phyloP scores from a whole-genome alignment of 306 rosid genomes.

The Trifolium subterraneum region DNA sequence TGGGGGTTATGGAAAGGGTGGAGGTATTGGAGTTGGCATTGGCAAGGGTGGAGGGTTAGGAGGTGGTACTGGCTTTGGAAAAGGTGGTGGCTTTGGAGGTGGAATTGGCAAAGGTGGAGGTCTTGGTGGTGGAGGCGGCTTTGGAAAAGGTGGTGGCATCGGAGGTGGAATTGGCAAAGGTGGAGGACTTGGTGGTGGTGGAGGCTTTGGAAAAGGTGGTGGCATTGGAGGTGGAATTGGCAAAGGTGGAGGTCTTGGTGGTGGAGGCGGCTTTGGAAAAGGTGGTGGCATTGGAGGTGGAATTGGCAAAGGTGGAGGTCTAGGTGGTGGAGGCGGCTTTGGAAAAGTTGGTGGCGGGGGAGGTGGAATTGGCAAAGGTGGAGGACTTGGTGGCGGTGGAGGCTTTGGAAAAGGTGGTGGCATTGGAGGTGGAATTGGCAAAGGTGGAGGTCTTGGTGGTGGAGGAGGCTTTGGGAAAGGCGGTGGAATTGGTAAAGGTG shows the following conservation, averaged over 20 bases:
- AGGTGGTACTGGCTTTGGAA: constrained; percentile 25
- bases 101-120: no score
- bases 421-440: constrained; percentile 41
- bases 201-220: no score
- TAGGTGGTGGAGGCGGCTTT: constrained; percentile 36
- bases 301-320: neutral
- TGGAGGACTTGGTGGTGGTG: no score
- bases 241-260: constrained; percentile 42
- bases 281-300: constrained; percentile 52
- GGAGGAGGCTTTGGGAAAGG: constrained; percentile 46
- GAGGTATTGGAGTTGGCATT: constrained; percentile 47
- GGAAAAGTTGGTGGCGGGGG: constrained; percentile 39
- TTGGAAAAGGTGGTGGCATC: no score
- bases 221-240: constrained; percentile 39
- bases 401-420: constrained; percentile 40
- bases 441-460: constrained; percentile 47
- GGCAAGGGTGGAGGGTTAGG: constrained; percentile 51
- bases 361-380: constrained; percentile 19
- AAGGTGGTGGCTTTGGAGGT: no score
- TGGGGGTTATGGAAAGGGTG: constrained; percentile 13
- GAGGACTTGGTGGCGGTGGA: constrained; percentile 35
- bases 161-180: no score
- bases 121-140: no score
- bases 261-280: constrained; percentile 26
- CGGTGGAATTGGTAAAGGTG: constrained; percentile 13